phyloP scores from a whole-genome alignment of 2,329 filamentous ascomycete species.

The Rachicladosporium sp. region DNA sequence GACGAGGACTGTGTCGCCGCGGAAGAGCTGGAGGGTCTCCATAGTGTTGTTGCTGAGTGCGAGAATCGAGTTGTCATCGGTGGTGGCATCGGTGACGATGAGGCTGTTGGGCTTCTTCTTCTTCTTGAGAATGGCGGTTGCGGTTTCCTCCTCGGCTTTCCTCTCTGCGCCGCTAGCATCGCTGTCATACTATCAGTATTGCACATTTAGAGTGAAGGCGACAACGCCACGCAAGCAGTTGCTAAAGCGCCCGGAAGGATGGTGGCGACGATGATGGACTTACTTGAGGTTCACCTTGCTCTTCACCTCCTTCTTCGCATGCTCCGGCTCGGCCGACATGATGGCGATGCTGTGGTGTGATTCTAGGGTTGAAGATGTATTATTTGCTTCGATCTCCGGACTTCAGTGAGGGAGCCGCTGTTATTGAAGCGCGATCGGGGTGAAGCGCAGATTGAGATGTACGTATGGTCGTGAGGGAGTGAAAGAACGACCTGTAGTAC shows the following conservation, averaged over 20 bases:
- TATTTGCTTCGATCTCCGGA: no score
- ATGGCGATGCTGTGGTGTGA: conserved; percentile 7
- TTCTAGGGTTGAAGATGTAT: no score
- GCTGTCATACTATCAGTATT: conserved; percentile 40
- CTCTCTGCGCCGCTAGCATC: conserved; percentile 24
- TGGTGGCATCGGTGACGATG: conserved; percentile 95
- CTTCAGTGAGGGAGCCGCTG: no score
- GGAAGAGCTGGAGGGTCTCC: conserved; percentile 96
- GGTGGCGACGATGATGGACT: conserved; percentile 2
- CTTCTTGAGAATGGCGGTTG: conserved; percentile 97
- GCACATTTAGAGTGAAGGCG: conserved; percentile 59
- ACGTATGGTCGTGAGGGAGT: no score
- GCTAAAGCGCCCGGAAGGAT: conserved; percentile 1
- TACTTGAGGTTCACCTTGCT: conserved; percentile 36
- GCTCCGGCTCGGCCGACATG: conserved; percentile 41
- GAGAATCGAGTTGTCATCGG: conserved; percentile 99
- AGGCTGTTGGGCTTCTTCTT: conserved; percentile 99
- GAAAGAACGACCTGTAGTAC: no score
- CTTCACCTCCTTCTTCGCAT: conserved; percentile 24
- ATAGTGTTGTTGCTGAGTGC: conserved; percentile 97
- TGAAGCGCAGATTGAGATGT: no score
- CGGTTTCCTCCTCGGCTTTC: conserved; percentile 68
- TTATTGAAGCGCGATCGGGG: no score
- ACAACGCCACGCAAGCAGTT: conserved; percentile 35
- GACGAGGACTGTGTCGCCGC: conserved; percentile 92